phyloP scores from a whole-genome alignment of 306 rosid species.

The Gynostemma pentaphyllum region DNA sequence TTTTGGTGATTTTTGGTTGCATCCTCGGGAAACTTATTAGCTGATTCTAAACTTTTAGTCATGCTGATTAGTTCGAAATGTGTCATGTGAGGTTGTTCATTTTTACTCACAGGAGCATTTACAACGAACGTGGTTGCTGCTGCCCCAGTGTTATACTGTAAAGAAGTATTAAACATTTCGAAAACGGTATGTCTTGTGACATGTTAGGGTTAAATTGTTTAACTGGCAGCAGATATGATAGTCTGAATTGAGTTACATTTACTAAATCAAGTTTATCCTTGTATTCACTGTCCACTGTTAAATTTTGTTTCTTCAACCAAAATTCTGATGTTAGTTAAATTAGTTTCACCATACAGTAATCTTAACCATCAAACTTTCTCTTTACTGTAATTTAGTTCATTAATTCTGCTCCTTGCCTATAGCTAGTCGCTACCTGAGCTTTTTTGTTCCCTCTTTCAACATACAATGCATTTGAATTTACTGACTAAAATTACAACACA shows the following conservation, averaged over 20 bases:
- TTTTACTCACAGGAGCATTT: conserved; percentile 47
- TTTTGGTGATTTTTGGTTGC: background rate
- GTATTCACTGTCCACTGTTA: too few species aligned
- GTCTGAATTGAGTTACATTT: background rate
- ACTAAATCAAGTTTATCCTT: too few species aligned
- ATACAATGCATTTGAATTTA: background rate
- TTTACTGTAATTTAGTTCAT: background rate
- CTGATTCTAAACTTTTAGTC: background rate
- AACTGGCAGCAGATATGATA: background rate
- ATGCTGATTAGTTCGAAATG: background rate
- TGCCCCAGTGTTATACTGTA: conserved; percentile 90
- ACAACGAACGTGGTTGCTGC: conserved; percentile 91
- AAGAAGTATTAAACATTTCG: conserved; percentile 29
- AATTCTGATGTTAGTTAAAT: too few species aligned
- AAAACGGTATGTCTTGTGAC: conserved; percentile 34
- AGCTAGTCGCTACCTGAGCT: background rate
- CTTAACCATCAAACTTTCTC: too few species aligned
- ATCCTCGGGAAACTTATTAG: background rate
- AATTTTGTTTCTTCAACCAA: too few species aligned
- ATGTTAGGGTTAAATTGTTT: background rate
- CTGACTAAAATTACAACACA: background rate
- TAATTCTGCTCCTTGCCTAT: background rate
- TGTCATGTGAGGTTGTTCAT: background rate
- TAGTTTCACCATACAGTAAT: too few species aligned
- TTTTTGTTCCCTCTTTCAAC: background rate